Conservation (phyloP, 257 asterid genomes). For the Petrea volubilis region DNA sequence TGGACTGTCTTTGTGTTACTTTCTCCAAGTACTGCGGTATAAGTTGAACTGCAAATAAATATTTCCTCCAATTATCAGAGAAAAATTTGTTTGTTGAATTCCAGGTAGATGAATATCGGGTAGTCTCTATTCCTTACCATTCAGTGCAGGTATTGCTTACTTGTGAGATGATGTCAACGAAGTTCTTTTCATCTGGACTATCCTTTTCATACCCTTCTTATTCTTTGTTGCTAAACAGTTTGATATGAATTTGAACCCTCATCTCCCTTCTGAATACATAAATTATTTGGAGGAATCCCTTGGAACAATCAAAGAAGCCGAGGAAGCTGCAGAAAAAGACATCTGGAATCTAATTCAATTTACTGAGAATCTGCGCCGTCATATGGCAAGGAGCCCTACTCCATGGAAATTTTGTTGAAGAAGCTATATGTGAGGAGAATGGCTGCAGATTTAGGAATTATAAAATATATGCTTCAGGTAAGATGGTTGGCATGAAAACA, state of each 20-base stretch:
- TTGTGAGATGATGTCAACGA: not conserved
- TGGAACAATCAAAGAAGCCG: constrained; percentile 74
- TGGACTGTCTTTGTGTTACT: constrained; percentile 12
- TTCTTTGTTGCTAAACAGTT: constrained; percentile 43
- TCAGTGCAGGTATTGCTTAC: constrained; percentile 69
- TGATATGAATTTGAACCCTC: constrained; percentile 78
- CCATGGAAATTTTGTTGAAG: constrained; percentile 92
- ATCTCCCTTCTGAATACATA: constrained; percentile 91
- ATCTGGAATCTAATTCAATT: constrained; percentile 87
- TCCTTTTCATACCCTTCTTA: not conserved
- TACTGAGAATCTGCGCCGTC: constrained; percentile 82
- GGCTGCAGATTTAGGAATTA: constrained; percentile 96
- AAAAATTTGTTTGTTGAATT: constrained; percentile 32
- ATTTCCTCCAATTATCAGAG: constrained; percentile 9
- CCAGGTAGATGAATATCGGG: constrained; percentile 93
- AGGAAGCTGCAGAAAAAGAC: constrained; percentile 80
- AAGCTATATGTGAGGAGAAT: constrained; percentile 92
- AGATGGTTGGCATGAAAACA: constrained; percentile 82
- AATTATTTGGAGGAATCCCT: constrained; percentile 90
- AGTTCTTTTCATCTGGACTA: not conserved
- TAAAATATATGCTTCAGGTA: constrained; percentile 66
- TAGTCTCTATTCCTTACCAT: constrained; percentile 76
- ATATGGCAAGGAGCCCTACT: constrained; percentile 94
- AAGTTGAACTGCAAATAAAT: constrained; percentile 1
- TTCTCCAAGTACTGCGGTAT: constrained; percentile 11